phyloP scores from a whole-genome alignment of 768 basidiomycete genomes.

The Chlorophyllum brunneum region DNA sequence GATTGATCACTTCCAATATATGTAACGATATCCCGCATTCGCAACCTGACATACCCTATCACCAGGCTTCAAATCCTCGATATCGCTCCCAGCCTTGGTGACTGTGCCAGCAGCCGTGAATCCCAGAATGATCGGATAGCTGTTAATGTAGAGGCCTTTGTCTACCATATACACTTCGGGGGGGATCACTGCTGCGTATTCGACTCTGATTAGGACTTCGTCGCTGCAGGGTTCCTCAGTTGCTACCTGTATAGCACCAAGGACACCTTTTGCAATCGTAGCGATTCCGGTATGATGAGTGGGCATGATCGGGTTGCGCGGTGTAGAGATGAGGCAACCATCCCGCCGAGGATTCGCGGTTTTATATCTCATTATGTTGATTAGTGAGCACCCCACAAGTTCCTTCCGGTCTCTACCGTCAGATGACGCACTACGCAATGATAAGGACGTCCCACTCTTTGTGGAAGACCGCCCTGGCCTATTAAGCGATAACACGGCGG shows the following conservation, averaged over 20 bases:
- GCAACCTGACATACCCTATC: constrained; percentile 30
- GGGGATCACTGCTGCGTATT: constrained; percentile 35
- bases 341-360: too few species aligned
- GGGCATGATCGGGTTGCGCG: neutral
- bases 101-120: constrained; percentile 36
- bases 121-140: constrained; percentile 34
- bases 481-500: constrained; percentile 38
- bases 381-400: too few species aligned
- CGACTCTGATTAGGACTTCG: constrained; percentile 39
- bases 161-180: constrained; percentile 38
- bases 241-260: constrained; percentile 32
- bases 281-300: constrained; percentile 25
- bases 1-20: neutral
- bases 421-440: too few species aligned
- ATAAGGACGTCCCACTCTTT: constrained; percentile 35
- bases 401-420: too few species aligned
- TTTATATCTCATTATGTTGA: too few species aligned
- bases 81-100: constrained; percentile 29
- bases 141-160: constrained; percentile 23
- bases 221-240: constrained; percentile 30
- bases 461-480: constrained; percentile 37
- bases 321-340: neutral
- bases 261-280: constrained; percentile 27
- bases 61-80: constrained; percentile 31
- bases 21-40: neutral